These are phyloP conservation scores for Fraxinus platypoda DNA, from an alignment of 305 asterid genomes.

Conservation along the genomic window DNA sequence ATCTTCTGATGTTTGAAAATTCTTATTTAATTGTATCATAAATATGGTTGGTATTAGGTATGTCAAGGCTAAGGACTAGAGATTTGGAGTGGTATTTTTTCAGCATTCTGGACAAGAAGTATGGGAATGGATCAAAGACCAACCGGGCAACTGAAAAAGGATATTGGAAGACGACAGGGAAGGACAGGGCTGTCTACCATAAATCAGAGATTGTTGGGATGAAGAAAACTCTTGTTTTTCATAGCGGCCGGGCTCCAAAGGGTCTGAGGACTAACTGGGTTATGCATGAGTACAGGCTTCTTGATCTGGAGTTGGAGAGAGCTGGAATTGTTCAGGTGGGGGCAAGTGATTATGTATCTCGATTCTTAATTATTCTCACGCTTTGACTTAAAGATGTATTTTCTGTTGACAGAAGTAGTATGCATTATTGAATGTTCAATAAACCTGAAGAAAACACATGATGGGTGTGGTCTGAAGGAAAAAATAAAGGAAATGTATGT, in stretches of 20 bases:
- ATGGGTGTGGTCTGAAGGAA: background rate
- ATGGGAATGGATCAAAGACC: conserved; percentile 86
- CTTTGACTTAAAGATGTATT: background rate
- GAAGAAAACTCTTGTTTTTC: conserved; percentile 97
- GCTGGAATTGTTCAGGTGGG: conserved; percentile 75
- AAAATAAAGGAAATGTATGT: background rate
- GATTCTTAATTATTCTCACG: background rate
- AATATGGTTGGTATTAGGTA: conserved; percentile 42
- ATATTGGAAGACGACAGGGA: conserved; percentile 98
- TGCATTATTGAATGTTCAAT: background rate
- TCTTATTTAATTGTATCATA: conserved; percentile 15
- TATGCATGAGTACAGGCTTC: conserved; percentile 94
- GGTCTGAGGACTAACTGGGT: conserved; percentile 96
- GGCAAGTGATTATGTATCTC: conserved; percentile 10
- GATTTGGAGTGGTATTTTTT: conserved; percentile 97
- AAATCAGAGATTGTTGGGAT: conserved; percentile 68
- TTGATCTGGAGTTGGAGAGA: conserved; percentile 64
- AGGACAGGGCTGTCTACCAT: conserved; percentile 82
- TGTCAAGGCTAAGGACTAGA: conserved; percentile 71
- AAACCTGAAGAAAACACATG: background rate
- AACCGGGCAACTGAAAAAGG: conserved; percentile 92
- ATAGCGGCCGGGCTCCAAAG: conserved; percentile 92
- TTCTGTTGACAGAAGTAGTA: background rate
- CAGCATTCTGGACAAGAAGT: conserved; percentile 86
- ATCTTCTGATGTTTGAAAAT: conserved; percentile 1